Evolutionary conservation across 2,329 filamentous ascomycete species (phyloP).

Genomic region (Talaromyces sp.): DNA sequence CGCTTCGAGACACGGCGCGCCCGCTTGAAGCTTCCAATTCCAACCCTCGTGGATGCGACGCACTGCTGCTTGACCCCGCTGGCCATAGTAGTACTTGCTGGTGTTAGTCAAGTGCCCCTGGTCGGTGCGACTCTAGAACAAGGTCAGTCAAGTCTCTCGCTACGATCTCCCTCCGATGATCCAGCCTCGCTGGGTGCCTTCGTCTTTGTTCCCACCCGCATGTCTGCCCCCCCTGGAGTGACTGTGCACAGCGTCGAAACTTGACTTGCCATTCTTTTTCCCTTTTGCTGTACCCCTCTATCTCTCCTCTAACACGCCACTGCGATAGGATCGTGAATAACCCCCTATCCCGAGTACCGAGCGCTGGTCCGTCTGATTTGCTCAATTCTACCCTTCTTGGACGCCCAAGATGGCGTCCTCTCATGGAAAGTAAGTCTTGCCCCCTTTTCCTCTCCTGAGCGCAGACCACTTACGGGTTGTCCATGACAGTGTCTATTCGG

Average conservation of each 20-base stretch:
- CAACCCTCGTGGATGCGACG: neutral
- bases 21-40: neutral
- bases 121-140: neutral
- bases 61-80: neutral
- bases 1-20: neutral
- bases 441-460: neutral
- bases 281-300: neutral
- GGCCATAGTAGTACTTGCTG: neutral
- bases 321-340: neutral
- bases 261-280: neutral
- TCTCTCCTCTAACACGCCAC: neutral
- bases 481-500: constrained; percentile 51
- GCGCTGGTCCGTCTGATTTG: neutral
- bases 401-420: constrained; percentile 23
- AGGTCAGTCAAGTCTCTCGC: neutral
- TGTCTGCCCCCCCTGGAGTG: neutral
- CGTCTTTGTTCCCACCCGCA: neutral
- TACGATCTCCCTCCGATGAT: neutral
- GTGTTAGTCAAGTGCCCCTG: neutral
- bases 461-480: neutral
- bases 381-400: neutral
- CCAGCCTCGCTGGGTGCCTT: neutral
- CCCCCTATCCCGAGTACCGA: neutral
- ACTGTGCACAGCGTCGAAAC: neutral
- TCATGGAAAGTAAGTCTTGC: constrained; percentile 31